Evolutionary conservation across 1,139 yeast genomes (phyloP).

Genomic region (Zygoascus meyerae): DNA sequence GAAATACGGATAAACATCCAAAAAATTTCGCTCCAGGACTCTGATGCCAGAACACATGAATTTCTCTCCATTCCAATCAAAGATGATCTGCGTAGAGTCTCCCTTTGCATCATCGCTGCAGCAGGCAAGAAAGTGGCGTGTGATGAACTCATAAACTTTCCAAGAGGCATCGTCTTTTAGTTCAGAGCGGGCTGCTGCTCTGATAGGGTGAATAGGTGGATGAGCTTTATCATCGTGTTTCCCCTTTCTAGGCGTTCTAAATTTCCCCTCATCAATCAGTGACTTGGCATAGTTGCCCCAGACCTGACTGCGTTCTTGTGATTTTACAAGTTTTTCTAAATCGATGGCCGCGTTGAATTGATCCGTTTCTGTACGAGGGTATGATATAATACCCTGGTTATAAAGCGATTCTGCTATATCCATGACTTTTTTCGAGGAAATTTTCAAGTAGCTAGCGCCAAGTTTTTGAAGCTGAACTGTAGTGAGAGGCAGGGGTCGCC

Average conservation of each 20-base stretch:
- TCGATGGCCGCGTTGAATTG: constrained; percentile 74
- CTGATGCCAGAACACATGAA: constrained; percentile 67
- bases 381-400: constrained; percentile 79
- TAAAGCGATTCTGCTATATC: constrained; percentile 78
- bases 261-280: constrained; percentile 35
- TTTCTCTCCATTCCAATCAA: constrained; percentile 73
- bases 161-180: constrained; percentile 46
- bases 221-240: constrained; percentile 90
- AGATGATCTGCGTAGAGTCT: constrained; percentile 51
- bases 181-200: constrained; percentile 32
- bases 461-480: constrained; percentile 93
- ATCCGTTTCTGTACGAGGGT: constrained; percentile 98
- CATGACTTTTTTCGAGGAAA: constrained; percentile 77
- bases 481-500: constrained; percentile 83
- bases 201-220: constrained; percentile 95
- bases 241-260: constrained; percentile 68
- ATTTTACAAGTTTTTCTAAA: constrained; percentile 49
- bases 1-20: constrained; percentile 73
- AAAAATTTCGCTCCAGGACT: constrained; percentile 66
- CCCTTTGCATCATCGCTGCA: constrained; percentile 92
- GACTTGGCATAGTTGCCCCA: constrained; percentile 48
- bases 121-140: constrained; percentile 82
- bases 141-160: constrained; percentile 81
- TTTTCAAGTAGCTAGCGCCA: constrained; percentile 66
- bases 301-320: constrained; percentile 45